Percentiles rank a stretch among this genome's conserved stretches.
Evolutionary conservation across 306 rosid species (phyloP).

Genomic region (Elaeagnus macrophylla): DNA sequence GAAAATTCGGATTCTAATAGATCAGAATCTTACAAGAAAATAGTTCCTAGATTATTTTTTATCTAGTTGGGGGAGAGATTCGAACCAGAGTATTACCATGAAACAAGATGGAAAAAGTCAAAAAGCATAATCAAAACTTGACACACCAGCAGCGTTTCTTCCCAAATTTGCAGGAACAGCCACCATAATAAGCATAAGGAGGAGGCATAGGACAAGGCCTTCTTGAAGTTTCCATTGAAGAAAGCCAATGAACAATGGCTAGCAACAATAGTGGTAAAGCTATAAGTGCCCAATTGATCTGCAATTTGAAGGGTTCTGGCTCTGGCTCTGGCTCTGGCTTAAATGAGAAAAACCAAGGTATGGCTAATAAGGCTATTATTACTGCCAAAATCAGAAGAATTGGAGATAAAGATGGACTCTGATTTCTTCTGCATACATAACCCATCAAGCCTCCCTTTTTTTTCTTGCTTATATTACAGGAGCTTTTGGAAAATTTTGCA

Average conservation of each 20-base stretch:
- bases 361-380: constrained; percentile 29
- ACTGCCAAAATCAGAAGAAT: constrained; percentile 46
- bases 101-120: background rate
- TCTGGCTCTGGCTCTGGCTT: constrained; percentile 16
- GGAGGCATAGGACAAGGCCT: constrained; percentile 14
- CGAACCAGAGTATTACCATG: background rate
- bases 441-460: constrained; percentile 31
- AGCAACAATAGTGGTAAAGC: constrained; percentile 29
- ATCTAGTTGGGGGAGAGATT: background rate
- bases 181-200: constrained; percentile 19
- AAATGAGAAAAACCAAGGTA: constrained; percentile 31
- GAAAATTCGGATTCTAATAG: too few species aligned
- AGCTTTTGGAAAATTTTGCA: background rate
- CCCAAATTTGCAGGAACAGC: constrained; percentile 10
- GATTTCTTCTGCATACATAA: constrained; percentile 26
- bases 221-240: constrained; percentile 22
- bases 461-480: constrained; percentile 7
- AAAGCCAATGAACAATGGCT: constrained; percentile 36
- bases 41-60: background rate
- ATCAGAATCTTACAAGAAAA: background rate
- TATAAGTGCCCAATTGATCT: constrained; percentile 36
- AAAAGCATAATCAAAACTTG: constrained; percentile 13
- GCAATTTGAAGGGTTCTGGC: constrained; percentile 14
- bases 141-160: constrained; percentile 36
- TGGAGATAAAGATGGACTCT: constrained; percentile 24